A percentile compares a stretch with the other conserved stretches of the same genome.
phyloP scores from a whole-genome alignment of 1,284 basidiomycete genomes.

The Ganoderma lucidum region DNA sequence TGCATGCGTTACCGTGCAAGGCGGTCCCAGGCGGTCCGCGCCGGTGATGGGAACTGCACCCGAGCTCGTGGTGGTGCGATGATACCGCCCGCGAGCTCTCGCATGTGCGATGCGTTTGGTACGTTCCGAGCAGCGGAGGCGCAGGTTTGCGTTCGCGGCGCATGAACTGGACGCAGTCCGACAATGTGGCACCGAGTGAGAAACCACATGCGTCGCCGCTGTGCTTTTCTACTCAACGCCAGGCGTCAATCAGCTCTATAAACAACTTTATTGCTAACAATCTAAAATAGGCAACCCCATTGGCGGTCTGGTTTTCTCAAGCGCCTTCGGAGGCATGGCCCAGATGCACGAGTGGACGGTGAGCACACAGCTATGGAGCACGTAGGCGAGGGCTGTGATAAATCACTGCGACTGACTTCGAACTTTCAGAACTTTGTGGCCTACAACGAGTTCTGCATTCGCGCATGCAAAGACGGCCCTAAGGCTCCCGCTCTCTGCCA shows the following conservation, averaged over 20 bases:
- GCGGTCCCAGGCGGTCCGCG: background rate
- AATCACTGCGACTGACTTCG: constrained; percentile 1
- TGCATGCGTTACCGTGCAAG: background rate
- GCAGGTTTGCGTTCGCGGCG: background rate
- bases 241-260: constrained; percentile 32
- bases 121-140: background rate
- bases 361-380: constrained; percentile 5
- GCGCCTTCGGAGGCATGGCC: constrained; percentile 65
- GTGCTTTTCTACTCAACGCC: constrained; percentile 5
- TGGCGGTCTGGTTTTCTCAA: constrained; percentile 77
- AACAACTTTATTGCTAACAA: constrained; percentile 43
- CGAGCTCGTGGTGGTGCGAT: background rate
- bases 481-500: constrained; percentile 68
- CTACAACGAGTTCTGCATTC: constrained; percentile 72
- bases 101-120: background rate
- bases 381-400: too few relatives aligned
- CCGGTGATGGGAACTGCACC: background rate
- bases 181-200: background rate
- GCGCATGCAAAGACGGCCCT: constrained; percentile 71
- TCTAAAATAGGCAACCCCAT: constrained; percentile 61
- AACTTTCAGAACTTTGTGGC: constrained; percentile 61
- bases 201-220: background rate
- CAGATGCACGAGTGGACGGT: constrained; percentile 77
- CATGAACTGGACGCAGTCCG: background rate
- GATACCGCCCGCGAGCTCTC: background rate